Conservation (phyloP, 148 eudicot species). For the Rhododendron vialii region DNA sequence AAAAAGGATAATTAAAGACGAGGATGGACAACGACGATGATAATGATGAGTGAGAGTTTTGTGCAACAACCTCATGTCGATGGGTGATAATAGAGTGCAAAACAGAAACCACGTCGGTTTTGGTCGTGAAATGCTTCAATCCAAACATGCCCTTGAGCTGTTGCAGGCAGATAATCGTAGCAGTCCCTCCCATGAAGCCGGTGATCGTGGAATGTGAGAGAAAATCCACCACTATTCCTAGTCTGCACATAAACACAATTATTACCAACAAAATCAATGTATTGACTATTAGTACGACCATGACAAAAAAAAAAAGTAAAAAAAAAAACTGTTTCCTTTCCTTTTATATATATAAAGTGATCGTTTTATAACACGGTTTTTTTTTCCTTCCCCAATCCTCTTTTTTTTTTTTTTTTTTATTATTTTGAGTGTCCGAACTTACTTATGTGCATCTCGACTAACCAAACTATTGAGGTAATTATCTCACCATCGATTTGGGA, state of each 20-base stretch:
- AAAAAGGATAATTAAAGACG: not conserved
- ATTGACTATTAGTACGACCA: not conserved
- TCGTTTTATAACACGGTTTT: no score
- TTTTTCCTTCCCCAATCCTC: no score
- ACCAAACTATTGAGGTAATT: no score
- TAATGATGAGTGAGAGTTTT: not conserved
- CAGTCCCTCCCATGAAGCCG: constrained; percentile 98
- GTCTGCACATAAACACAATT: constrained; percentile 25
- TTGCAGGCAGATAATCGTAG: constrained; percentile 63
- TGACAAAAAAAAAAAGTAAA: not conserved
- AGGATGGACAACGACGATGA: not conserved
- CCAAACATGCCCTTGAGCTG: constrained; percentile 84
- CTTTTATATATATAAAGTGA: not conserved
- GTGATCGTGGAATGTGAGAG: constrained; percentile 82
- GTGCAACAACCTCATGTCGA: constrained; percentile 45
- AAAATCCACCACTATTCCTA: constrained; percentile 88
- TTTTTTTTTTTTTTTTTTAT: no score
- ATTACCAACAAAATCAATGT: not conserved
- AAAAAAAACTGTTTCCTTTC: not conserved
- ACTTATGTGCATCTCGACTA: no score
- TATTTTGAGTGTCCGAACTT: no score
- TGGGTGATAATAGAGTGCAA: constrained; percentile 35
- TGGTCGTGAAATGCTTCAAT: constrained; percentile 53
- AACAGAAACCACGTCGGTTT: constrained; percentile 60
- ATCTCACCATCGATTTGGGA: no score